These are phyloP conservation scores for Excoecaria cochinchinensis DNA, from an alignment of 345 rosid species.

Conservation along the genomic window DNA sequence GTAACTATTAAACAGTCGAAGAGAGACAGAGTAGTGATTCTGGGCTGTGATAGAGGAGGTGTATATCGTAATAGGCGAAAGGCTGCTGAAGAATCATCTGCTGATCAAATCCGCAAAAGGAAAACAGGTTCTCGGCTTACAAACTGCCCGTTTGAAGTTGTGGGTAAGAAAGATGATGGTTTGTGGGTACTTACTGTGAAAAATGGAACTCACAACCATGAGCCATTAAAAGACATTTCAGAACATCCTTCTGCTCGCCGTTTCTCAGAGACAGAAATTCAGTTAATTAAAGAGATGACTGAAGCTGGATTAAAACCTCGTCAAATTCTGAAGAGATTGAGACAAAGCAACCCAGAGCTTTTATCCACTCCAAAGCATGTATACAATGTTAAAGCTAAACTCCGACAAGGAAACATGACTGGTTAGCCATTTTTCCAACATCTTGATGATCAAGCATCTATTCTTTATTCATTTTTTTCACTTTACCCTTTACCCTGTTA, in stretches of 20 bases:
- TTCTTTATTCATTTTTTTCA: neutral
- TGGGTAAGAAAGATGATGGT: constrained; percentile 66
- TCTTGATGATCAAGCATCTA: constrained; percentile 1
- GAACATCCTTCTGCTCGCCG: constrained; percentile 72
- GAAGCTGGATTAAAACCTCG: constrained; percentile 74
- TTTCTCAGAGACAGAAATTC: constrained; percentile 55
- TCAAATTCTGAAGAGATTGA: constrained; percentile 61
- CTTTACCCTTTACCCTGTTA: neutral
- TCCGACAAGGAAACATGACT: constrained; percentile 57
- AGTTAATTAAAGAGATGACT: constrained; percentile 66
- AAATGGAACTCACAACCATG: constrained; percentile 66
- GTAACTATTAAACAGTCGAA: constrained; percentile 60
- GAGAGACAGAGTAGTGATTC: constrained; percentile 56
- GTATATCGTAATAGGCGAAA: constrained; percentile 65
- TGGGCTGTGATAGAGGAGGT: constrained; percentile 64
- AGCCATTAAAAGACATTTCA: constrained; percentile 57
- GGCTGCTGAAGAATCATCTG: constrained; percentile 41
- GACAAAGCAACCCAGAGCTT: constrained; percentile 69
- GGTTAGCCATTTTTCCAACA: constrained; percentile 27
- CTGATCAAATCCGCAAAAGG: constrained; percentile 44
- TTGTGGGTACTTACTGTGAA: constrained; percentile 60
- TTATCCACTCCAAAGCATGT: constrained; percentile 73
- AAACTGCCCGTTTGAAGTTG: constrained; percentile 65
- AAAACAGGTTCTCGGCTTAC: constrained; percentile 61
- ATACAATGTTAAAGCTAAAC: constrained; percentile 70